Evolutionary conservation across 169 alveolate species (phyloP), one percentile per base, ranked within the genome.

Genomic region (Plasmodium cynomolgi): DNA sequence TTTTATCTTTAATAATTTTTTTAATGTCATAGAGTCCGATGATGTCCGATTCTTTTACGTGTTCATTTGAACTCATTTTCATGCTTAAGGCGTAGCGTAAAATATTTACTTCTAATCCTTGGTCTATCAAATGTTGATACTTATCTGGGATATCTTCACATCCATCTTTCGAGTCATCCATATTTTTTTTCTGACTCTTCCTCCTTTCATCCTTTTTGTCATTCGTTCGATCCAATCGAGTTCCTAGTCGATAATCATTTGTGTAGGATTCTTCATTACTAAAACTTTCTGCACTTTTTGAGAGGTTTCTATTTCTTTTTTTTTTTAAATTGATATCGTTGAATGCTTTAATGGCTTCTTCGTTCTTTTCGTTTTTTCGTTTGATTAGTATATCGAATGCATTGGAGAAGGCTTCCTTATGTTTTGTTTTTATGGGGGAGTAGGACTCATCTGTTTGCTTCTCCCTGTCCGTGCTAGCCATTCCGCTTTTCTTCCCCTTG

Each of bases 1-100:
- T 96, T 75, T 97, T 97, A 82, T 96, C 98, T 91, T 97, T 97
- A 77, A 96, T 83, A 84, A 95, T 95, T 83, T 97, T 97, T 72
- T 96, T 96, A 26, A 96, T 96, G 13, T 84, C 95, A 47, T 93
- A 92, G 3, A 96, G 95, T 0, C 97, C 97, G 1, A 93, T 96
- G n/a, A 96, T 96, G 80, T 96, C 97, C 2, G 91, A 84, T 77
- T 94, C 96, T 56, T 68, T 82, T 1, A 96, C 84, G 31, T 96
- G 95, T 80, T 86, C 84, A 31, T 85, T 85, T 3, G 93, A 56
- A 85, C 58, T 39, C 85, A 85, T 85, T 54, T 85, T 85, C 93
- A 85, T 85, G 62, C 93, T 74, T 23, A 85, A 37, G 17, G 93
- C 93, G 39, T 85, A 85, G 8, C 93, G 54, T 26, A 85, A 33